phyloP scores from a whole-genome alignment of 768 basidiomycete genomes.

The Dacryopinax spathularia region DNA sequence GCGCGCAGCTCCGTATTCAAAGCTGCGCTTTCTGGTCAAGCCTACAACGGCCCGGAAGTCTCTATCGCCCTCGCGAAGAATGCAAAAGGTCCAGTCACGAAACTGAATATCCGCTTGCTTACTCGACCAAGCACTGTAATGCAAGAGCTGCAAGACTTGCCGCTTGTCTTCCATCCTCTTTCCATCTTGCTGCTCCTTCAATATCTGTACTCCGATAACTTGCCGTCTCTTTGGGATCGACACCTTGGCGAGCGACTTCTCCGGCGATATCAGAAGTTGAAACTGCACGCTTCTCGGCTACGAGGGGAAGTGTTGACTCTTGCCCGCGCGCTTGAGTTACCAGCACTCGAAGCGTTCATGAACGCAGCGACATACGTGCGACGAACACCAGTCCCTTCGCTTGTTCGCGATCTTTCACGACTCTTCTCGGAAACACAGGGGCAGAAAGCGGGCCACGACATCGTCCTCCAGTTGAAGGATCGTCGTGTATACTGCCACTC shows the following conservation, averaged over 20 bases:
- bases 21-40: conserved; percentile 28
- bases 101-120: background rate
- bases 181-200: conserved; percentile 60
- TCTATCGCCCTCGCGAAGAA: background rate
- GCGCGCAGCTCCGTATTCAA: conserved; percentile 40
- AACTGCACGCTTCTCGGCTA: conserved; percentile 46
- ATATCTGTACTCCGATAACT: conserved; percentile 78
- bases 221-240: conserved; percentile 73
- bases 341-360: conserved; percentile 13
- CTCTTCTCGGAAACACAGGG: conserved; percentile 31
- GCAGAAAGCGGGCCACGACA: conserved; percentile 31
- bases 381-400: conserved; percentile 33
- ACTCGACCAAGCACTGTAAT: background rate
- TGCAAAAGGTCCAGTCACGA: conserved; percentile 4
- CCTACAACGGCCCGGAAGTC: conserved; percentile 20
- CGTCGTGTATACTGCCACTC: conserved; percentile 53
- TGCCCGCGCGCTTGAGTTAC: conserved; percentile 39
- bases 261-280: conserved; percentile 37
- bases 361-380: conserved; percentile 29
- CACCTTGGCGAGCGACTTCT: conserved; percentile 33
- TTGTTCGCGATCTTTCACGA: conserved; percentile 36
- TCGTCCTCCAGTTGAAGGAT: conserved; percentile 58
- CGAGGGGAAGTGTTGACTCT: conserved; percentile 47
- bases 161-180: conserved; percentile 40
- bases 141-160: background rate